phyloP scores from a whole-genome alignment of 441 rosid species.

The Erysimum cheiri region DNA sequence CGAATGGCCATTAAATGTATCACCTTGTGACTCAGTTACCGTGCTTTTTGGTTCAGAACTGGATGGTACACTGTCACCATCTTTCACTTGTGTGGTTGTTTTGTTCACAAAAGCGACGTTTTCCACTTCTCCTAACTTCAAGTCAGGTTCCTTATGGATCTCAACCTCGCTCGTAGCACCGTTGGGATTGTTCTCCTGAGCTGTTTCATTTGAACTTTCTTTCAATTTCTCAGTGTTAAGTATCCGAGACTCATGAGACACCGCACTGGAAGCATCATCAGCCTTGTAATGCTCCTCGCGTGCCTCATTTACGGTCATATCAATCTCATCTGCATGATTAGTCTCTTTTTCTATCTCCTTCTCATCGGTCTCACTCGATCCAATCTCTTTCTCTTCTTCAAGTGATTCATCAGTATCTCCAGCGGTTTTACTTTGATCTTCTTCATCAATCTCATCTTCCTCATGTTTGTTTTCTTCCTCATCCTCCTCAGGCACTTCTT shows the following conservation, averaged over 20 bases:
- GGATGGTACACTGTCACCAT: slow-evolving; percentile 34
- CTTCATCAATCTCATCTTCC: slow-evolving; percentile 58
- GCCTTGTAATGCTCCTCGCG: slow-evolving; percentile 85
- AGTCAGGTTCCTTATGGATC: slow-evolving; percentile 36
- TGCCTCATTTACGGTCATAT: slow-evolving; percentile 63
- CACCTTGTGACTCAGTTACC: slow-evolving; percentile 45
- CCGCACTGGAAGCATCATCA: slow-evolving; percentile 98
- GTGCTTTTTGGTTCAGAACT: slow-evolving; percentile 39
- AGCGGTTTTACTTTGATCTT: slow-evolving; percentile 51
- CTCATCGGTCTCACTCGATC: slow-evolving; percentile 41
- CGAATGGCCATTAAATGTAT: slow-evolving; percentile 41
- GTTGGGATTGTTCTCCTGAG: slow-evolving; percentile 41
- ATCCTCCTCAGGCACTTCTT: slow-evolving; percentile 51
- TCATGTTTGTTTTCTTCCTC: slow-evolving; percentile 49
- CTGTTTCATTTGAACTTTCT: slow-evolving; percentile 47
- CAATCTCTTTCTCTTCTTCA: slow-evolving; percentile 63
- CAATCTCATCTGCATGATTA: slow-evolving; percentile 51
- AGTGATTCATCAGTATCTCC: slow-evolving; percentile 59
- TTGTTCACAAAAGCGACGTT: slow-evolving; percentile 34
- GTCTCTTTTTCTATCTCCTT: slow-evolving; percentile 47
- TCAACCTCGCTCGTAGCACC: slow-evolving; percentile 33
- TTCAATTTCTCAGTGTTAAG: slow-evolving; percentile 49
- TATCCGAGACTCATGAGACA: slow-evolving; percentile 66
- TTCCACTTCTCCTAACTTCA: slow-evolving; percentile 43
- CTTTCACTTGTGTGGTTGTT: slow-evolving; percentile 47